phyloP scores from a whole-genome alignment of 176 grass and related monocot species.

The Chloris gayana region DNA sequence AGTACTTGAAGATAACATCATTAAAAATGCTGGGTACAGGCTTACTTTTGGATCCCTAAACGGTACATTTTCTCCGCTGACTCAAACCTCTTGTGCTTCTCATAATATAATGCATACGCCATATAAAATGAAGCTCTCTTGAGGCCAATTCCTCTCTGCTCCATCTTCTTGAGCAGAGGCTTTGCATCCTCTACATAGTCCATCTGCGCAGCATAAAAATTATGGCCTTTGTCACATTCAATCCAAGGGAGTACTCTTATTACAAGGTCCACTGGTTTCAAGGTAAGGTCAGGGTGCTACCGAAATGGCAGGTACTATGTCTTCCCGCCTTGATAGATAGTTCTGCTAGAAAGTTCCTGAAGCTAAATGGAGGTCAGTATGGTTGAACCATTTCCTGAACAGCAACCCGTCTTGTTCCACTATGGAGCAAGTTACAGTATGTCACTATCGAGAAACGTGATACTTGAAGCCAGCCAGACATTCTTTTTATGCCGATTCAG shows the following conservation, averaged over 20 bases:
- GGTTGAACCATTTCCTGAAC: not conserved
- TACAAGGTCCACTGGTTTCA: not conserved
- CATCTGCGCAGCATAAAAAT: conserved; percentile 56
- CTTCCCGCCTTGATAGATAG: too few relatives aligned
- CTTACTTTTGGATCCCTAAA: conserved; percentile 78
- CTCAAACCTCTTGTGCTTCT: conserved; percentile 74
- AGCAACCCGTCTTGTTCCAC: not conserved
- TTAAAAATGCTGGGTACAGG: not conserved
- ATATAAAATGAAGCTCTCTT: conserved; percentile 84
- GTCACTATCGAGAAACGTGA: not conserved
- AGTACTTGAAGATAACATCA: conserved; percentile 5
- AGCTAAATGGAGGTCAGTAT: not conserved
- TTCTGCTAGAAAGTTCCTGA: not conserved
- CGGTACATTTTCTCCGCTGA: conserved; percentile 76
- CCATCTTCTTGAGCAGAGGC: conserved; percentile 81
- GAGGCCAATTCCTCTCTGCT: conserved; percentile 70
- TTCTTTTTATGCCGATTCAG: not conserved
- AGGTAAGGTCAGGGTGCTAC: too few relatives aligned
- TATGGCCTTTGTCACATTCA: not conserved
- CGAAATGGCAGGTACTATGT: too few relatives aligned
- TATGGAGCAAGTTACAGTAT: not conserved
- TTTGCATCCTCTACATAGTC: conserved; percentile 88
- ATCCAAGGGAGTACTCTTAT: not conserved
- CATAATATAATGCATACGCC: conserved; percentile 90
- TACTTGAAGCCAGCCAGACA: not conserved